Conservation (phyloP, 2,329 filamentous ascomycete species). For the Colletotrichum graminicola region DNA sequence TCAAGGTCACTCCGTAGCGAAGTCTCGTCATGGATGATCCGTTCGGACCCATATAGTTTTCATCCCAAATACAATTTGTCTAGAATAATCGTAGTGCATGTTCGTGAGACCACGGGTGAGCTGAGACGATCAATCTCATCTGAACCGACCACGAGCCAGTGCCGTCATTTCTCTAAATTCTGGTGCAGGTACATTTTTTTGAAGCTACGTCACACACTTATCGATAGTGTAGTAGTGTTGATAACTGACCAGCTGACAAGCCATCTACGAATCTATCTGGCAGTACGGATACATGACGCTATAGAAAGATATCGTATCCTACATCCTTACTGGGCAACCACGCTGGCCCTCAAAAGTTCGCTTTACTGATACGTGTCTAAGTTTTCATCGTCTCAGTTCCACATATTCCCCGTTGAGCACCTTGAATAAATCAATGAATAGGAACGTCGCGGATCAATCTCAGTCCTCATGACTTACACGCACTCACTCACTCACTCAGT, state of each 20-base stretch:
- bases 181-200: too few relatives aligned
- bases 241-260: neutral
- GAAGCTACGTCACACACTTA: neutral
- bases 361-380: accelerated
- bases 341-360: neutral
- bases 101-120: neutral
- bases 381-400: too few relatives aligned
- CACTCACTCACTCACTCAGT: neutral
- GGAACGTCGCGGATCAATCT: neutral
- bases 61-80: neutral
- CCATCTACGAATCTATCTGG: neutral
- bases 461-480: neutral
- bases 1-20: neutral
- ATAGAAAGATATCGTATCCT: neutral
- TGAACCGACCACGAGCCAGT: neutral
- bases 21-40: neutral
- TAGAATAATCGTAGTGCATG: neutral
- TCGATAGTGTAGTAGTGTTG: neutral
- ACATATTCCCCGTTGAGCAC: neutral
- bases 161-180: neutral
- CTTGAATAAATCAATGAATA: neutral
- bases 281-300: neutral
- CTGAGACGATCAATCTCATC: conserved; percentile 2
- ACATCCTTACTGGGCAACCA: neutral
- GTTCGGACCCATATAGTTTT: neutral